A percentile compares a stretch with the other conserved stretches of the same genome.
Conservation (phyloP, 1,284 basidiomycete genomes). For the Malassezia nana region DNA sequence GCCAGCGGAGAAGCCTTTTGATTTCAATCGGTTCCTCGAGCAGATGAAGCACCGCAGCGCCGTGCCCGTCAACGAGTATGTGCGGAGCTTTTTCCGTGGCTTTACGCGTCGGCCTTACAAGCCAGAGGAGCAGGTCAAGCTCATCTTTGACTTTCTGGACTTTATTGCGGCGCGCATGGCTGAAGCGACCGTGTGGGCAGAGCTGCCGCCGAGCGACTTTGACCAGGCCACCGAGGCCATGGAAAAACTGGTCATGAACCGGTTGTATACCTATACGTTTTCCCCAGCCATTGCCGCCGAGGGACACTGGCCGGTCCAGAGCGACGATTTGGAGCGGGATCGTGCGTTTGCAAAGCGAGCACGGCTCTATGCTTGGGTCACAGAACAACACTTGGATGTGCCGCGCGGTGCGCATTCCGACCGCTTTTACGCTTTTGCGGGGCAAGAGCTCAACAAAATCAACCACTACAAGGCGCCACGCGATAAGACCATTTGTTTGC, state of each 20-base stretch:
- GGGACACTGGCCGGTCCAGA: slow-evolving; percentile 51
- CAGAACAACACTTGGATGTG: slow-evolving; percentile 72
- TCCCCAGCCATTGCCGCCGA: slow-evolving; percentile 42
- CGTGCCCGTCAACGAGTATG: slow-evolving; percentile 44
- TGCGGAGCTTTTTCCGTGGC: slow-evolving; percentile 42
- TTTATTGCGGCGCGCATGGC: slow-evolving; percentile 44
- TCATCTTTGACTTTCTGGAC: slow-evolving; percentile 48
- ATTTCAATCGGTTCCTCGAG: slow-evolving; percentile 47
- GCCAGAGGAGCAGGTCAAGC: slow-evolving; percentile 42
- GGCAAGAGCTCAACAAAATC: slow-evolving; percentile 78
- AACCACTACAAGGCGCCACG: slow-evolving; percentile 97
- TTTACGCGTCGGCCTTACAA: slow-evolving; percentile 47
- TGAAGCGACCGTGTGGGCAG: slow-evolving; percentile 36
- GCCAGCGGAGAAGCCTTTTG: slow-evolving; percentile 34
- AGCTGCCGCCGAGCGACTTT: slow-evolving; percentile 64
- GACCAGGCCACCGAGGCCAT: slow-evolving; percentile 96
- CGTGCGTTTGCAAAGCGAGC: slow-evolving; percentile 83
- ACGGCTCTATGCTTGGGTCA: slow-evolving; percentile 77
- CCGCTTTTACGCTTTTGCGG: slow-evolving; percentile 86
- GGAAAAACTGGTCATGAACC: slow-evolving; percentile 99
- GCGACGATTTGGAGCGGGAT: slow-evolving; percentile 91
- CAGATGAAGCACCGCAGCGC: slow-evolving; percentile 47
- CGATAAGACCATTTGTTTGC: slow-evolving; percentile 93
- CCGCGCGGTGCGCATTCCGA: slow-evolving; percentile 49
- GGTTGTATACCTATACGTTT: slow-evolving; percentile 58